Percentiles rank a stretch among this genome's conserved stretches.
Evolutionary conservation across 106 monocot species (phyloP).

Genomic region (Chionographis japonica): DNA sequence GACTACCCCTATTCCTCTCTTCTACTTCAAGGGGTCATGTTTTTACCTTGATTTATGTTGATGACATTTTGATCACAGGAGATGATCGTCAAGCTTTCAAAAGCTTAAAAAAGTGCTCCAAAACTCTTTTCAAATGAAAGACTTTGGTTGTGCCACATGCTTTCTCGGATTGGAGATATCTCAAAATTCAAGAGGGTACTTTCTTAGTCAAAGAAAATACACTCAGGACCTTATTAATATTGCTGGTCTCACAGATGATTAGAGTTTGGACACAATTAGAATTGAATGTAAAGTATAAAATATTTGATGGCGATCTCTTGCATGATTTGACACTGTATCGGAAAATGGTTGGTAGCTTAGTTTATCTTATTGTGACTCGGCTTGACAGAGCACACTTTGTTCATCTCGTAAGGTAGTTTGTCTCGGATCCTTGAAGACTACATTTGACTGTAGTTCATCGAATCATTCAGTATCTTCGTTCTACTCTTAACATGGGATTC

Average conservation of each 20-base stretch:
- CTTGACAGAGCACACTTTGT: background rate
- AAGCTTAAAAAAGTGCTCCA: background rate
- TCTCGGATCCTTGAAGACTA: background rate
- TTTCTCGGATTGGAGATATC: slow-evolving; percentile 7
- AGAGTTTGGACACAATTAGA: background rate
- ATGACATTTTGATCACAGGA: slow-evolving; percentile 4
- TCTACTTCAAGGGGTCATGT: too few relatives aligned
- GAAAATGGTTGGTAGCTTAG: background rate
- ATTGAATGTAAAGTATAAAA: background rate
- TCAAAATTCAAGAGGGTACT: background rate
- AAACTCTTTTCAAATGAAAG: background rate
- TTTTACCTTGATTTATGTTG: background rate
- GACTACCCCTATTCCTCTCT: background rate
- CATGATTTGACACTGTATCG: background rate
- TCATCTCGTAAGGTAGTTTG: background rate
- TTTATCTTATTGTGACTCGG: background rate
- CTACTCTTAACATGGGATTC: background rate
- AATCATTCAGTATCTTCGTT: background rate
- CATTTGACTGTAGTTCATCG: background rate
- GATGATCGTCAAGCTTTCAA: background rate
- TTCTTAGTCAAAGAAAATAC: background rate
- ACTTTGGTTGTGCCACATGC: background rate
- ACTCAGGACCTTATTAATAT: background rate
- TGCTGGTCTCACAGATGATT: background rate
- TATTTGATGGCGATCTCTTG: background rate